phyloP scores from a whole-genome alignment of 345 rosid species.

The Acer yangbiense region DNA sequence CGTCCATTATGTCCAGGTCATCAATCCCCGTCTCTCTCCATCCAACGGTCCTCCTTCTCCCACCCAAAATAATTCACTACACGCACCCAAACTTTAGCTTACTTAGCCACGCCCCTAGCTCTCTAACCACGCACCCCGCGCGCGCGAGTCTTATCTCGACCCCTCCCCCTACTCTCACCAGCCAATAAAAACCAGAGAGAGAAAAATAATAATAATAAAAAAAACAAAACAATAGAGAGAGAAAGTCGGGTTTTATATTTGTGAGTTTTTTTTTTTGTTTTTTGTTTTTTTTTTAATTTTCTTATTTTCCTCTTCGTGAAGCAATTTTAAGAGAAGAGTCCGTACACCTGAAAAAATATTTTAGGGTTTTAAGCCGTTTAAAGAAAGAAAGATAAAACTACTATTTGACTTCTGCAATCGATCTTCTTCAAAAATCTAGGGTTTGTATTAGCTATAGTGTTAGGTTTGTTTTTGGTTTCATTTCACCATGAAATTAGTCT shows the following conservation, averaged over 20 bases:
- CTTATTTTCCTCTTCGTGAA: background rate
- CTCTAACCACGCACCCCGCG: conserved; percentile 24
- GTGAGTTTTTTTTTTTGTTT: background rate
- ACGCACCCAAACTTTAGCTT: background rate
- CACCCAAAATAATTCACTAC: conserved; percentile 16
- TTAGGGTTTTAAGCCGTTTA: conserved; percentile 29
- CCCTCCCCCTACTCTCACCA: background rate
- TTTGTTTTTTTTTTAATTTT: background rate
- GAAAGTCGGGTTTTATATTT: background rate
- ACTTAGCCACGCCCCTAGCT: conserved; percentile 5
- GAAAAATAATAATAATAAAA: background rate
- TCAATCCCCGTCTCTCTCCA: conserved; percentile 29
- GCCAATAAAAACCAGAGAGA: conserved; percentile 29
- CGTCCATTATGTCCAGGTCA: conserved; percentile 42
- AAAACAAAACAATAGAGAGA: background rate
- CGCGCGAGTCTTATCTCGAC: conserved; percentile 28
- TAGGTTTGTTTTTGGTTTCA: background rate
- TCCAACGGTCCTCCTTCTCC: conserved; percentile 31
- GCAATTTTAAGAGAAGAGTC: conserved; percentile 6
- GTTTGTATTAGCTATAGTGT: conserved; percentile 3
- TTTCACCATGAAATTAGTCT: background rate
- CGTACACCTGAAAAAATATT: conserved; percentile 13
- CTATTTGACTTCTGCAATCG: background rate
- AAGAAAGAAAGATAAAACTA: background rate
- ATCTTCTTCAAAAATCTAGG: conserved; percentile 5